A percentile compares a stretch with the other conserved stretches of the same genome.
phyloP scores from a whole-genome alignment of 805 yeast species.

The Lachancea meyersii region DNA sequence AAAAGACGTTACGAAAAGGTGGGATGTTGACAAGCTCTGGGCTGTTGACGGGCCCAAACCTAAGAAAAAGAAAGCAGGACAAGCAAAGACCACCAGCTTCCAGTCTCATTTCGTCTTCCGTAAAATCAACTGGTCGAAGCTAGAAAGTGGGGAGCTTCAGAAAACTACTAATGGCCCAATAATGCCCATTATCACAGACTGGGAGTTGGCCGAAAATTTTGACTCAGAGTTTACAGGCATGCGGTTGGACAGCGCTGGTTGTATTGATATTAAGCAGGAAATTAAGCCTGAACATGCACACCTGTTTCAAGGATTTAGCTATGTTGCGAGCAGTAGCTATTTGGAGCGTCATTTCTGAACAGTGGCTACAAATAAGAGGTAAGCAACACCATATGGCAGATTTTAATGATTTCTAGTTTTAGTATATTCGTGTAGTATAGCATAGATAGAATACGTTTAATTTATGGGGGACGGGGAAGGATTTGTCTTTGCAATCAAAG shows the following conservation, averaged over 20 bases:
- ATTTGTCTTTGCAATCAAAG: neutral
- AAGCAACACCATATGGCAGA: neutral
- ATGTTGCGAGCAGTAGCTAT: conserved; percentile 33
- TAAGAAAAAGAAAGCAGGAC: conserved; percentile 27
- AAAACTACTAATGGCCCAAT: conserved; percentile 61
- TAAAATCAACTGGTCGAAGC: conserved; percentile 59
- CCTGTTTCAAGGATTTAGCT: conserved; percentile 35
- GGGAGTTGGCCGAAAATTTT: conserved; percentile 78
- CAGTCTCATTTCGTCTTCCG: conserved; percentile 71
- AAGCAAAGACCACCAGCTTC: conserved; percentile 33
- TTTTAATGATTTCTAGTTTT: neutral
- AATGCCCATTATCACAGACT: conserved; percentile 74
- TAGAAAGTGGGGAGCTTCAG: conserved; percentile 44
- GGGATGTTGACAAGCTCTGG: conserved; percentile 53
- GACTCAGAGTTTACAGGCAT: conserved; percentile 71
- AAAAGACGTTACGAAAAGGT: conserved; percentile 62
- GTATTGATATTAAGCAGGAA: conserved; percentile 3
- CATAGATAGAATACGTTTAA: neutral
- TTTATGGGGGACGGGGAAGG: neutral
- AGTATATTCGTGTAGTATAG: neutral
- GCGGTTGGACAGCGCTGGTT: conserved; percentile 38
- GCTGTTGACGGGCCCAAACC: conserved; percentile 26
- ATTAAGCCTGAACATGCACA: conserved; percentile 14
- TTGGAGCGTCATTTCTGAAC: conserved; percentile 29
- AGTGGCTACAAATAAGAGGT: neutral